These are phyloP conservation scores for Tulasnella sp. DNA, from an alignment of 768 basidiomycete genomes.

Conservation along the genomic window DNA sequence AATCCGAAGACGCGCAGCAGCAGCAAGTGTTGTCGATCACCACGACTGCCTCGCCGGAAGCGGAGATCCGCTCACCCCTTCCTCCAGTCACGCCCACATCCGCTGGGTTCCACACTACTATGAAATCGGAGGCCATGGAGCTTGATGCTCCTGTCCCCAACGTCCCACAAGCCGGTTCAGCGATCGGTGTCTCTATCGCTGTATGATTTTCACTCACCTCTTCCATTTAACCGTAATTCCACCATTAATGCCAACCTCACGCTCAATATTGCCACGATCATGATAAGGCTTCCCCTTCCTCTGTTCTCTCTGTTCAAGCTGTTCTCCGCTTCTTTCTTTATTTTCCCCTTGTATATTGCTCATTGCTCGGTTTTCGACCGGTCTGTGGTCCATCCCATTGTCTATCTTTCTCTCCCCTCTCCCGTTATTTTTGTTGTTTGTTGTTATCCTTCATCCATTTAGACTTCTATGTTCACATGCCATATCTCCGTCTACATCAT, in stretches of 20 bases:
- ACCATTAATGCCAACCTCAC: conserved; percentile 7
- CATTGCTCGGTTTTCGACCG: background rate
- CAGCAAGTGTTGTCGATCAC: background rate
- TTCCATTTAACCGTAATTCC: background rate
- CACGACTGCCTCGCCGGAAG: background rate
- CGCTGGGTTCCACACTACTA: background rate
- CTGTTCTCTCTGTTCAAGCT: background rate
- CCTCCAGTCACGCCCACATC: background rate
- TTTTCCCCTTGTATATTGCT: conserved; percentile 11
- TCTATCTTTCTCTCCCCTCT: background rate
- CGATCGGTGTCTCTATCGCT: conserved; percentile 4
- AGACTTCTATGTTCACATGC: background rate
- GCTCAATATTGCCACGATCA: background rate
- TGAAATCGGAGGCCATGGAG: background rate
- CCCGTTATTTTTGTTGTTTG: background rate
- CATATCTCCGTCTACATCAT: background rate
- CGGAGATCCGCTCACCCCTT: background rate
- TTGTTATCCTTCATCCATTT: conserved; percentile 13
- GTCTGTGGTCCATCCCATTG: background rate
- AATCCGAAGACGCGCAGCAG: conserved; percentile 1
- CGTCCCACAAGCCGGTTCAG: background rate
- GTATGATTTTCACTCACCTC: background rate
- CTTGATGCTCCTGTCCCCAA: background rate
- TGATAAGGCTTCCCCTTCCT: background rate
- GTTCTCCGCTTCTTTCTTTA: background rate